Evolutionary conservation across 495 filamentous ascomycete species (phyloP), one percentile per base, ranked within the genome.

Genomic region (Tuber microsphaerosporum): DNA sequence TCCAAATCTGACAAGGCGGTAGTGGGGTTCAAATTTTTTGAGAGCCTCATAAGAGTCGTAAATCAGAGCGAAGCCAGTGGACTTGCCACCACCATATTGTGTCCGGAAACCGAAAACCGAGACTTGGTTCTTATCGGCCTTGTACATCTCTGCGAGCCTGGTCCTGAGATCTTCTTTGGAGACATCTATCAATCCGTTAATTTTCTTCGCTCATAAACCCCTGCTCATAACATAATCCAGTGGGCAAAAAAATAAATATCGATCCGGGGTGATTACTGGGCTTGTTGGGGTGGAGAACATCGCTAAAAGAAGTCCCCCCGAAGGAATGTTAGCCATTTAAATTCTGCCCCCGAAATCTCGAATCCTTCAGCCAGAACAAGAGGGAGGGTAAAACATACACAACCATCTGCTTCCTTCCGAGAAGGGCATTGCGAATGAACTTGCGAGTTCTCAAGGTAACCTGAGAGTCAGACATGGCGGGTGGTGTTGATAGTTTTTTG

Each of bases 1-100:
- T 83, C 95, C 95, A 85, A 96, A 91, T 82, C 96, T 90, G 86
- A 98, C 90, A 76, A 97, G 89, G 85, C 95, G 90, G 91, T 97
- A 98, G 87, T 92, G 92, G 82, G 96, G 96, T 91, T 99, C 96
- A 86, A 98, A 99, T 88, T 97, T 97, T 92, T 97, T 98, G 90
- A 98, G 89, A 82, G 92, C 92, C 89, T 98, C 96, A 81, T 89
- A 87, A 81, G 92, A 94, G 85, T 99, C 96, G 89, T 99, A 99
- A 88, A 99, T 89, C 80, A 98, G 91, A 77, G 94, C 96, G 86
- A 99, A 99, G 82, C 96, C 96, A 75, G 94, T 98, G 86, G 91
- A 95, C 91, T 98, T 99, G 87, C 96, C 96, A 84, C 96, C 96
- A 92, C 96, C 96, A 86, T 92, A 99, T 86, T 97, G 94, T 73